Evolutionary conservation across 2,329 filamentous ascomycete genomes (phyloP).

Genomic region (Emericellopsis atlantica): DNA sequence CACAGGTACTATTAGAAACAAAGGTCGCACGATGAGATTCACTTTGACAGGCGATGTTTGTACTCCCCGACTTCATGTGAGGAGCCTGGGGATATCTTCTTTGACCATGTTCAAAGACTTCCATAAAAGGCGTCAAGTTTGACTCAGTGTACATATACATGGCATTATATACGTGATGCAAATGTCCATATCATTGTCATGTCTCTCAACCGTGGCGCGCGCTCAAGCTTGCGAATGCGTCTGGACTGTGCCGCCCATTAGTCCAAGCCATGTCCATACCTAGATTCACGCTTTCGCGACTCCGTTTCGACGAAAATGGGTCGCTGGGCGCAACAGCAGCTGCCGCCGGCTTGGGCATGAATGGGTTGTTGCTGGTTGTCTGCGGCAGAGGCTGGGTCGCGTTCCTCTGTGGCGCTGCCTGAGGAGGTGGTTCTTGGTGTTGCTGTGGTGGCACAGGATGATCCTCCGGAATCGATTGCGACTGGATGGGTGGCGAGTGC

Average conservation of each 20-base stretch:
- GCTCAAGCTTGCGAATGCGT: constrained; percentile 67
- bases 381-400: constrained; percentile 22
- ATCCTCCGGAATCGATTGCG: constrained; percentile 15
- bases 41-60: too few species aligned
- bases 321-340: constrained; percentile 11
- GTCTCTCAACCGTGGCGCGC: constrained; percentile 30
- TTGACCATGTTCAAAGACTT: background rate
- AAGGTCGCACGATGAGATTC: too few species aligned
- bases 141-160: background rate
- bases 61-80: too few species aligned
- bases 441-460: constrained; percentile 9
- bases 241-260: constrained; percentile 64
- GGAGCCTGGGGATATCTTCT: background rate
- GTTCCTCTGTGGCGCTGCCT: constrained; percentile 9
- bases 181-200: constrained; percentile 15
- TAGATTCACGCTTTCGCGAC: constrained; percentile 59
- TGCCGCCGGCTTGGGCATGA: constrained; percentile 22
- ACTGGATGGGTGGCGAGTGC: constrained; percentile 8
- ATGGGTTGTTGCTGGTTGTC: constrained; percentile 42
- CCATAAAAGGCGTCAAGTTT: background rate
- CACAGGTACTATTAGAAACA: too few species aligned
- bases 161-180: background rate
- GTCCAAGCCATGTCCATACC: constrained; percentile 52
- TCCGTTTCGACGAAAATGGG: constrained; percentile 30
- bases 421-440: constrained; percentile 2